Conservation (phyloP, 2,329 filamentous ascomycete genomes). For the Ophiostoma angusticollis region DNA sequence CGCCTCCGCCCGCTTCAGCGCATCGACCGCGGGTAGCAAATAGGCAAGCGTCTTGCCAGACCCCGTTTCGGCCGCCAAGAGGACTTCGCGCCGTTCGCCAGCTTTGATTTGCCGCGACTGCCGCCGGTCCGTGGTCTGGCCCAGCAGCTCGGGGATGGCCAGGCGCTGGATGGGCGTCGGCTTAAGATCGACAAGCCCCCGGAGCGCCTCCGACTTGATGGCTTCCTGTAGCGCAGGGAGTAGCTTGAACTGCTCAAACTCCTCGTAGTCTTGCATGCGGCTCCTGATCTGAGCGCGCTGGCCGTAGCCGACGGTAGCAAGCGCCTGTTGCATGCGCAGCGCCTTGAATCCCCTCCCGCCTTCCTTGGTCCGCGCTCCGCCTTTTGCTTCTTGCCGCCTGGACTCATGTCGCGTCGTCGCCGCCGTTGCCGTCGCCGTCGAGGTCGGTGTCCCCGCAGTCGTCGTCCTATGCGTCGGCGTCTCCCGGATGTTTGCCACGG, state of each 20-base stretch:
- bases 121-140: constrained; percentile 29
- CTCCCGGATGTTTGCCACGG: constrained; percentile 30
- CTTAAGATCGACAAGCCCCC: constrained; percentile 58
- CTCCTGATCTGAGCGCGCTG: constrained; percentile 41
- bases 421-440: constrained; percentile 8
- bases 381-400: constrained; percentile 10
- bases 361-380: constrained; percentile 1
- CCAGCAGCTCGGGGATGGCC: constrained; percentile 70
- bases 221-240: constrained; percentile 59
- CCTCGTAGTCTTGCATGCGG: constrained; percentile 53
- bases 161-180: constrained; percentile 85
- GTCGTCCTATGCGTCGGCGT: constrained; percentile 16
- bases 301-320: constrained; percentile 66
- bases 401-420: constrained; percentile 8
- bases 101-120: not conserved
- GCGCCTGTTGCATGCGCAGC: constrained; percentile 80
- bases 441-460: constrained; percentile 4
- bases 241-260: constrained; percentile 70
- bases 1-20: constrained; percentile 64
- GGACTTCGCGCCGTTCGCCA: constrained; percentile 38
- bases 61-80: constrained; percentile 90
- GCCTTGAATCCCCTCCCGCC: constrained; percentile 51
- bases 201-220: constrained; percentile 59
- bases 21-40: constrained; percentile 70
- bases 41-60: constrained; percentile 96